Conservation (phyloP, 2,329 filamentous ascomycete genomes). For the Scedosporium minutisporum region DNA sequence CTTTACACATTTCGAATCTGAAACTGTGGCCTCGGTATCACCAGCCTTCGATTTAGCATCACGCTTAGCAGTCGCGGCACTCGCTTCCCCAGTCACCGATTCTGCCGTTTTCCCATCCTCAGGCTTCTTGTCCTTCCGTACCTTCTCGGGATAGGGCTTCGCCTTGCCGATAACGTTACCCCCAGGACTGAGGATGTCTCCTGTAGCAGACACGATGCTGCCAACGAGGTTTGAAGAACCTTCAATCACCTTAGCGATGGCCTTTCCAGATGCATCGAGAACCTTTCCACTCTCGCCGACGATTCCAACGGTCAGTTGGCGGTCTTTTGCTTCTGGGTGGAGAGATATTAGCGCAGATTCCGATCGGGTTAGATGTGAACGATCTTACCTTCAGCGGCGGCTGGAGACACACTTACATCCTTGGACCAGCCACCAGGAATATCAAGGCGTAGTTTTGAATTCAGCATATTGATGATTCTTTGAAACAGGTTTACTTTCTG, state of each 20-base stretch:
- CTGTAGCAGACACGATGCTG: constrained; percentile 22
- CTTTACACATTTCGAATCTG: no score
- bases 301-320: constrained; percentile 28
- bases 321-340: constrained; percentile 6
- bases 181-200: constrained; percentile 17
- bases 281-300: constrained; percentile 36
- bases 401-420: neutral
- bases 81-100: no score
- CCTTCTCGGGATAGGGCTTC: constrained; percentile 12
- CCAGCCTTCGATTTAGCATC: no score
- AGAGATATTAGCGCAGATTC: neutral
- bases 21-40: no score
- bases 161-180: constrained; percentile 21
- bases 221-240: constrained; percentile 54
- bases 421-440: constrained; percentile 3
- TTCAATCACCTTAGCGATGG: constrained; percentile 41
- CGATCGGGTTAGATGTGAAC: neutral
- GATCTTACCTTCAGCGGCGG: neutral
- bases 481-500: no score
- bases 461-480: neutral
- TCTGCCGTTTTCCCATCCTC: no score
- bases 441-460: constrained; percentile 1
- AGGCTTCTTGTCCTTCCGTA: neutral
- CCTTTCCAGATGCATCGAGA: constrained; percentile 32
- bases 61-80: no score